These are phyloP conservation scores for Thymus mandschuricus DNA, from an alignment of 257 asterid genomes.

Conservation along the genomic window DNA sequence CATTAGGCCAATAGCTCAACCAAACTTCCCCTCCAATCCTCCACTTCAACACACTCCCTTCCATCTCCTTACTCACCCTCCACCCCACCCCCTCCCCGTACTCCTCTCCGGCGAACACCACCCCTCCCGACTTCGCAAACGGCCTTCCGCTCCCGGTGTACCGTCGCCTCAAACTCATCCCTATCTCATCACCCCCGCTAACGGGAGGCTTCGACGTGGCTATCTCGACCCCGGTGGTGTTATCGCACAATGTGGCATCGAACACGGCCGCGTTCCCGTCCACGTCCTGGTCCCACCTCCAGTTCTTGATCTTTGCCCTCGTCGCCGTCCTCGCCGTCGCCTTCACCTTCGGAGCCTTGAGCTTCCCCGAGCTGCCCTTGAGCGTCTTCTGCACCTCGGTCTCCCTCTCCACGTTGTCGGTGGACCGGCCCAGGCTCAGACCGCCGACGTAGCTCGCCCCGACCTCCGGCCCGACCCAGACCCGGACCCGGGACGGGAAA, in stretches of 20 bases:
- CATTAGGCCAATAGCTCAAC: slow-evolving; percentile 77
- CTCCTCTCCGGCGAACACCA: slow-evolving; percentile 73
- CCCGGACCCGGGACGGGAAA: slow-evolving; percentile 74
- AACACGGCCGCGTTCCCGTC: slow-evolving; percentile 74
- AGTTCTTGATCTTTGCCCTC: slow-evolving; percentile 58
- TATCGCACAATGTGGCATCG: slow-evolving; percentile 66
- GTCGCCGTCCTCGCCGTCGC: slow-evolving; percentile 58
- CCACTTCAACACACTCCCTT: slow-evolving; percentile 91
- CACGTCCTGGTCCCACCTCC: slow-evolving; percentile 96
- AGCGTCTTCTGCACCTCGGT: slow-evolving; percentile 59
- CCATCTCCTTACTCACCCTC: slow-evolving; percentile 83
- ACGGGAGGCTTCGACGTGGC: slow-evolving; percentile 65
- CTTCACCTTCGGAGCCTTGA: slow-evolving; percentile 54
- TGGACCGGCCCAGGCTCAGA: slow-evolving; percentile 76
- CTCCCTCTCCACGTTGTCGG: slow-evolving; percentile 63
- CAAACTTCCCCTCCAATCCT: slow-evolving; percentile 83
- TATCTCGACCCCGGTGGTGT: slow-evolving; percentile 58
- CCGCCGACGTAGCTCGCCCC: slow-evolving; percentile 82
- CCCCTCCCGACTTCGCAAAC: slow-evolving; percentile 71
- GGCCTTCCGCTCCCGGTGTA: slow-evolving; percentile 58
- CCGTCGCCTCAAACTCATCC: slow-evolving; percentile 41
- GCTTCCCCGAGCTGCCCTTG: slow-evolving; percentile 60
- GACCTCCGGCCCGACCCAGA: slow-evolving; percentile 88
- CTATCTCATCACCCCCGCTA: slow-evolving; percentile 32
- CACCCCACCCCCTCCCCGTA: slow-evolving; percentile 59